Base-by-base conservation (phyloP, 2,329 filamentous ascomycete species). In the Emydomyces testavorans region DNA sequence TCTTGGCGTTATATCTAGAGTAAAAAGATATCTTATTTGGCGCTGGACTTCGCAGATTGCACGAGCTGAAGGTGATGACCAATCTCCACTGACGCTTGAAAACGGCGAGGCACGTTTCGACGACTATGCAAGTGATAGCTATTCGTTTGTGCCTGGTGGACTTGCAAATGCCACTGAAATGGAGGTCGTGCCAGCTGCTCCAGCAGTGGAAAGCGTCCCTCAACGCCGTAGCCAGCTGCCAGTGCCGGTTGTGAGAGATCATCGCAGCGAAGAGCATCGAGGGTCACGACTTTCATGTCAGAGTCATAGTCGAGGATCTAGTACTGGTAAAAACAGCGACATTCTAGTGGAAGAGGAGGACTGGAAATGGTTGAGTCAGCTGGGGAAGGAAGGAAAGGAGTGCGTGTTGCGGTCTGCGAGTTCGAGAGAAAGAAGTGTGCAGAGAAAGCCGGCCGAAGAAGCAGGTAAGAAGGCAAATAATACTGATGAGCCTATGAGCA, bases 11-110 rank as follows among this genome's bases (percentile, higher is more conserved):
- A 63, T 63, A 59, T 64, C 60, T 4, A 61, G 62, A 18, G 50
- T 65, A 23, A 70, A 71, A 51, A 60, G 64, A 8, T 58, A 55
- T 26, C 56, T 73, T 0, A 65, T 65, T 0, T 54, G 57, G 3
- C 58, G 65, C 7, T 73, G 71, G 71, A 63, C 72, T 0, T 48
- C 51, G 1, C 52, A 63, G 6, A 60, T 73, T 26, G 34, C 49
- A 2, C 28, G 26, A 4, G 41, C 29, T 24, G 38, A 48, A 2
- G 15, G 23, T 5, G 35, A 26, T n/a, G 44, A 50, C 15, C 34
- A 34, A 32, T 31, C 37, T n/a, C 15, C 42, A 4, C 24, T 49
- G 10, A 36, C 47, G 20, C 53, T 55, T 32, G 53, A 55, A 29
- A 54, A 51, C 11, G 50, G 51, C 1, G 51, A 51, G 31, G 32